Base-by-base conservation (phyloP, 371 early-diverging fungal genomes). In the Mortierella polycephala region DNA sequence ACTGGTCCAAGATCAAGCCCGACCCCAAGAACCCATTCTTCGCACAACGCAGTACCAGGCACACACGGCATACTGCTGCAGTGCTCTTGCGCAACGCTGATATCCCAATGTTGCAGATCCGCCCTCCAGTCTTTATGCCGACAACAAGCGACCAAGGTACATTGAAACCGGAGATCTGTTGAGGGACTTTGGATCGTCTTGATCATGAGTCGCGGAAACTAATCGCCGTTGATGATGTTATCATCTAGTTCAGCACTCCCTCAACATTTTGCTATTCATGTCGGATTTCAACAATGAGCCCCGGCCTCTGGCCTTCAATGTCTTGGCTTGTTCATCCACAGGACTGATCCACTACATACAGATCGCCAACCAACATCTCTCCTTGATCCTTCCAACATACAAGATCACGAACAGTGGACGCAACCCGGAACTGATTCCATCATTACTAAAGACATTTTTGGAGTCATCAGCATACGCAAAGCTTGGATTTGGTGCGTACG, bases 1-100 rank as follows among this genome's bases (percentile, higher is more conserved):
- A 69, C 52, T 79, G 80, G 80, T 14, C 80, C 30, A 79, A 72
- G 57, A 79, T 79, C 69, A 79, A 79, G 45, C 52, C 80, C 12
- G 73, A 79, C 46, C 80, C 80, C 39, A 72, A 73, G 37, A 79
- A 73, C 40, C 80, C 80, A 21, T 79, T 79, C 59, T 79, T 79
- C 57, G 65, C 73, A 49, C 47, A 66, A 46, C 39, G 74, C 47
- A 79, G 73, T 21, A 73, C 69, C 56, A 79, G 55, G 49, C 72
- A 72, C 57, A 62, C 80, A 3, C 80, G 73, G 9, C 64, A 73
- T 8, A 79, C 80, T 10, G 80, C 67, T 8, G 69, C 66, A 8
- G 60, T 79, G 37, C 80, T 79, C 59, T 30, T 79, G 20, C 57
- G 73, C 42, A 79, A 79, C 40, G 80, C 80, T 18, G 73, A 73